Evolutionary conservation across 1,284 basidiomycete genomes (phyloP), one percentile per base, ranked within the genome.

Genomic region (Tilletiopsis washingtonensis): DNA sequence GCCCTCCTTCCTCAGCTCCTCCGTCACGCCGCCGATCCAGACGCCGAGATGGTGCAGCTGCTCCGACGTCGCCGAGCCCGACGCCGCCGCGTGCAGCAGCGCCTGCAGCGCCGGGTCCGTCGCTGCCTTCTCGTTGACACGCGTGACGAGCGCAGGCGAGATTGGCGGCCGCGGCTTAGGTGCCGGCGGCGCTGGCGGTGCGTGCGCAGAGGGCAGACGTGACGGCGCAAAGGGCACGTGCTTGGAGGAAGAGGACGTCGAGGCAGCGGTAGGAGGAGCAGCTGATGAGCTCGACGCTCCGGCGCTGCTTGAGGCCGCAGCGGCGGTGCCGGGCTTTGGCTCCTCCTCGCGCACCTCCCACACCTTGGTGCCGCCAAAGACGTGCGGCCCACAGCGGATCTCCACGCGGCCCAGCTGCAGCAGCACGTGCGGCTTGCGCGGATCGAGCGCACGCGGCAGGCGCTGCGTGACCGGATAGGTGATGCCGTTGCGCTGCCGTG

Each of bases 291-390:
- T 43, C 7, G 48, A n/a, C 2, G 44, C n/a, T 19, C 20, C 23
- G n/a, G 43, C 24, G 17, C 41, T 40, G 19, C 43, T 20, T 12
- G 29, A 32, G 5, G 49, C 24, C 43, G 27, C 36, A 36, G 39
- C 17, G 11, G 50, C 46, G 40, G 53, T 52, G 3, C 39, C 27
- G 21, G n/a, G n/a, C n/a, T n/a, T n/a, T n/a, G 40, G 17, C 17
- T 11, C 54, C 32, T 63, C 61, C 3, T 57, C 62, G 9, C 63
- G 52, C 6, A 62, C 55, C 39, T 68, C 65, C 59, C 61, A 67
- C 49, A 69, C 64, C n/a, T 61, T 61, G 45, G 64, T 65, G 43
- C 59, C 59, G 32, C 12, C 32, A 40, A 70, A 71, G 37, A 62
- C 46, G 38, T 67, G 59, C 0, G 70, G 70, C 0, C 69, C 61